These are phyloP conservation scores for Verticillium nubilum DNA, from an alignment of 2,329 filamentous ascomycete genomes.

Conservation along the genomic window DNA sequence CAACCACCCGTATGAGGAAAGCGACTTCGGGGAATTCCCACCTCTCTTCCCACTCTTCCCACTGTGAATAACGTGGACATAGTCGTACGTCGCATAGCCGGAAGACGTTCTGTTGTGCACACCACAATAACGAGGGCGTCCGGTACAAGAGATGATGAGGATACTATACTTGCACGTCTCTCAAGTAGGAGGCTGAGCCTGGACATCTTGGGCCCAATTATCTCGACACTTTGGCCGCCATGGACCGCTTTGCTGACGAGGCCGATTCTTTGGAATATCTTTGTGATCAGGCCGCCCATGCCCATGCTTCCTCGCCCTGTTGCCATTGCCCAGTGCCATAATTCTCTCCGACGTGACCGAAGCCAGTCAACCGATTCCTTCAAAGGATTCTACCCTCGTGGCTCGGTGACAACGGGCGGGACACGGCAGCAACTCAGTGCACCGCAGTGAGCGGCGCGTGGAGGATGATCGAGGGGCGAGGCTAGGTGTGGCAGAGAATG, in stretches of 20 bases:
- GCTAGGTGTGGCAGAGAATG: background rate
- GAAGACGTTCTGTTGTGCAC: constrained; percentile 17
- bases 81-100: constrained; percentile 22
- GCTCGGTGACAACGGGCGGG: background rate
- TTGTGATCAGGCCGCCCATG: no score
- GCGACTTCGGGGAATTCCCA: constrained; percentile 16
- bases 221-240: no score
- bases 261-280: no score
- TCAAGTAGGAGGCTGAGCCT: no score
- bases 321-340: background rate
- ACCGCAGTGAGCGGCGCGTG: background rate
- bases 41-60: constrained; percentile 17
- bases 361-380: background rate
- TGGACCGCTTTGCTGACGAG: no score
- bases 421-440: background rate
- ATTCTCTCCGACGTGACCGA: background rate
- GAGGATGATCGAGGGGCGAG: background rate
- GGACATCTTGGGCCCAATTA: no score
- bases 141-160: background rate
- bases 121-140: background rate
- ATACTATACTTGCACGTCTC: background rate
- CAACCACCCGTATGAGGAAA: background rate
- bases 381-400: background rate
- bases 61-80: constrained; percentile 18
- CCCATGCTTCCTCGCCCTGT: no score